Evolutionary conservation across 2,329 filamentous ascomycete genomes (phyloP), one percentile per base, ranked within the genome.

Genomic region (Verticillium longisporum): DNA sequence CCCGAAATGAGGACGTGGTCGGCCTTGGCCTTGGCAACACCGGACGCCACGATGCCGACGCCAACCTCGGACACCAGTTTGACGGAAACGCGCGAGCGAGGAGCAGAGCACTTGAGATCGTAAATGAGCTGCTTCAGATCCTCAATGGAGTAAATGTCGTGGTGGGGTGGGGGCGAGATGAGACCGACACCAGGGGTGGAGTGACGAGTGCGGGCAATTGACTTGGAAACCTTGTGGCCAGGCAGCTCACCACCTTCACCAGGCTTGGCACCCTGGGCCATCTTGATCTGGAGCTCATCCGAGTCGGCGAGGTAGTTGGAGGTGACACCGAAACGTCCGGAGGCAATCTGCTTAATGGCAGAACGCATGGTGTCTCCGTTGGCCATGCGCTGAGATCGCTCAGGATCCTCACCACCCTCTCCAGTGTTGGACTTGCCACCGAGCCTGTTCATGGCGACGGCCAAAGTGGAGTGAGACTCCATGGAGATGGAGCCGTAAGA

Each of bases 81-180:
- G 73, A 98, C 94, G 6, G 94, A 98, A 31, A 98, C 89, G 69
- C 94, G 87, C 60, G 94, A 88, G 66, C 94, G 89, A 62, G 94
- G 94, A 77, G 95, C 97, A 31, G 93, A 92, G 79, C 93, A 97
- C 80, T 98, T 98, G 61, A 97, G 81, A 77, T 98, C 94, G 77
- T 98, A 98, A 69, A 98, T 97, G 68, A 98, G 81, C 75, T 98
- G 94, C 81, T 98, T 98, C 63, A 98, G 76, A 82, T 98, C 94
- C 77, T 98, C 94, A 67, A 98, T 98, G 58, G 92, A 96, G 83
- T 98, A 98, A 68, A 98, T 97, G 72, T 98, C 94, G 83, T 98
- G 94, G 74, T 98, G 94, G 53, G 94, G 94, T 67, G 94, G 93
- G 53, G 94, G 94, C 26, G 92, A 97, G 73, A 98, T 98, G 55